Evolutionary conservation across 768 basidiomycete genomes (phyloP).

Genomic region (Leccinum truebloodii): DNA sequence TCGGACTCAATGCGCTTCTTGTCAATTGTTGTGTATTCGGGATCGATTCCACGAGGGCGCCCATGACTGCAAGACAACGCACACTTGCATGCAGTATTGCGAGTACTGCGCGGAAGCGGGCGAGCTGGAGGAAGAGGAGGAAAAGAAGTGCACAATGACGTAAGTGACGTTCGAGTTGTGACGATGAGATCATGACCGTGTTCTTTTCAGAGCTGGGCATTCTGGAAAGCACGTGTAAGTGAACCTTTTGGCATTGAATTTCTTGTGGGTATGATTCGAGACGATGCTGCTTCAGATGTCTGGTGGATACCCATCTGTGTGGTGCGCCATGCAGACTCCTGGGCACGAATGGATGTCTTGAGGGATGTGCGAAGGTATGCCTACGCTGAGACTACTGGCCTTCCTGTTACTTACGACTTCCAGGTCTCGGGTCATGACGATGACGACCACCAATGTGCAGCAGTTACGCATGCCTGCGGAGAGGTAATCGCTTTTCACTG

Average conservation of each 20-base stretch:
- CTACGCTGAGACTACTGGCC: not conserved
- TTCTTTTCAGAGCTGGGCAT: slow-evolving; percentile 51
- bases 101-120: slow-evolving; percentile 39
- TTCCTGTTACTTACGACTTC: not conserved
- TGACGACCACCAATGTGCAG: slow-evolving; percentile 54
- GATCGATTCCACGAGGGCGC: slow-evolving; percentile 44
- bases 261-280: not conserved
- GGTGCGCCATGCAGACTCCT: slow-evolving; percentile 49
- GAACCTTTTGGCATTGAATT: slow-evolving; percentile 7
- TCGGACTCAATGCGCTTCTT: slow-evolving; percentile 45
- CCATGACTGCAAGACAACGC: slow-evolving; percentile 54
- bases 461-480: slow-evolving; percentile 53
- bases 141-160: slow-evolving; percentile 45
- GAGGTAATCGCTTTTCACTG: slow-evolving; percentile 36
- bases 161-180: slow-evolving; percentile 31
- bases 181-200: not conserved
- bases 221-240: slow-evolving; percentile 54
- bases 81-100: slow-evolving; percentile 46
- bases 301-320: slow-evolving; percentile 53
- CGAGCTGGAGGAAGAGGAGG: slow-evolving; percentile 35
- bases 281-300: slow-evolving; percentile 42
- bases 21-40: slow-evolving; percentile 51
- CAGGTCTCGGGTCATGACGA: slow-evolving; percentile 50
- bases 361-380: slow-evolving; percentile 51
- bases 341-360: slow-evolving; percentile 52